These are phyloP conservation scores for Liriodendron chinense DNA, from an alignment of 164 flowering plant genomes.

Conservation along the genomic window DNA sequence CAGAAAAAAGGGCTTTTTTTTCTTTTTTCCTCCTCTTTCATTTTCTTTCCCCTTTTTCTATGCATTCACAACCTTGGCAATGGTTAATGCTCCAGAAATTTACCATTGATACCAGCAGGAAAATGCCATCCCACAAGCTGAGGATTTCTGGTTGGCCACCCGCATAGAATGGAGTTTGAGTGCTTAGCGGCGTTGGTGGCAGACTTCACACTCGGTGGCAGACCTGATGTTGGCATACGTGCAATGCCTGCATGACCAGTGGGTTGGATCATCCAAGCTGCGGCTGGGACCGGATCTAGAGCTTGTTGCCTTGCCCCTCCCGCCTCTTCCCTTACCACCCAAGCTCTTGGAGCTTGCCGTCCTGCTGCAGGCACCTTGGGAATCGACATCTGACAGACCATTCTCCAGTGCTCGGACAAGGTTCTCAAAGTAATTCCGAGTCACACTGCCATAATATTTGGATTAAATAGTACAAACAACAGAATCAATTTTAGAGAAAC, in stretches of 20 bases:
- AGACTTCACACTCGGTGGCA: conserved; percentile 54
- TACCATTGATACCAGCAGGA: not conserved
- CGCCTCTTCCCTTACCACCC: conserved; percentile 50
- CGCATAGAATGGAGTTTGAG: not conserved
- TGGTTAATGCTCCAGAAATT: not conserved
- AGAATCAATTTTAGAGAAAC: not conserved
- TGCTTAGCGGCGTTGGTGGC: conserved; percentile 45
- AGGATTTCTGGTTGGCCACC: not conserved
- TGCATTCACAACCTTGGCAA: not conserved
- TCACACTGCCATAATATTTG: conserved; percentile 43
- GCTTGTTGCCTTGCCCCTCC: conserved; percentile 54
- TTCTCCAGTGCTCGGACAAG: conserved; percentile 73
- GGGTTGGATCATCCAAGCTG: conserved; percentile 41
- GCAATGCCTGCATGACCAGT: conserved; percentile 83
- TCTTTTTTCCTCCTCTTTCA: not conserved
- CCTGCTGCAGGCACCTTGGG: conserved; percentile 50
- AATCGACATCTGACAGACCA: conserved; percentile 67
- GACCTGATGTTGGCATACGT: conserved; percentile 64
- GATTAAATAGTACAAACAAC: not conserved
- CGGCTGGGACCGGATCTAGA: conserved; percentile 45
- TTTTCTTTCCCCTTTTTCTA: not conserved
- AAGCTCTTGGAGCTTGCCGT: conserved; percentile 35
- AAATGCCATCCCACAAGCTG: not conserved
- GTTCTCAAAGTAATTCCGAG: conserved; percentile 82
- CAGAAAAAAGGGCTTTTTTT: not conserved